These are phyloP conservation scores for Mycena floridula DNA, from an alignment of 768 basidiomycete genomes.

Conservation along the genomic window DNA sequence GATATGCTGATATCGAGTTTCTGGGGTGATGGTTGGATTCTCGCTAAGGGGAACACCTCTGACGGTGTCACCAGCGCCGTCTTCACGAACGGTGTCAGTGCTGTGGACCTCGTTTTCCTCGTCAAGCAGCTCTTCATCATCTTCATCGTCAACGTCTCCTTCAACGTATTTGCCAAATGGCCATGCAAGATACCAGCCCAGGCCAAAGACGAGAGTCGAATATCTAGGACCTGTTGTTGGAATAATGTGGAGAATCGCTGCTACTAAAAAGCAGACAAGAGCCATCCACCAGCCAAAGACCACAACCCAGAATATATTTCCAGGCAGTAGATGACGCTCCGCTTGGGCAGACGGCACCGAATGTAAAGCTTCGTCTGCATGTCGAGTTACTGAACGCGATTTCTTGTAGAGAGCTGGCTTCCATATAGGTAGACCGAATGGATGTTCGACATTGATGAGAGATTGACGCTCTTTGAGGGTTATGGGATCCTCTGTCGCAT, in stretches of 20 bases:
- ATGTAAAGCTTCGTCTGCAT: slow-evolving; percentile 93
- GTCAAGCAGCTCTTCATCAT: slow-evolving; percentile 28
- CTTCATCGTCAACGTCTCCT: slow-evolving; percentile 46
- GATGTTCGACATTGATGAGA: slow-evolving; percentile 97
- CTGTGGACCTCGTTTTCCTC: slow-evolving; percentile 31
- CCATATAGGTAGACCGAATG: slow-evolving; percentile 99
- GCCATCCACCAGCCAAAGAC: slow-evolving; percentile 95
- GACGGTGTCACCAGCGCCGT: slow-evolving; percentile 11
- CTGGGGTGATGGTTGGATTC: slow-evolving; percentile 38
- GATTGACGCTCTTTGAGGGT: slow-evolving; percentile 95
- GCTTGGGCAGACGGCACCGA: slow-evolving; percentile 88
- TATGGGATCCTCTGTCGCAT: slow-evolving; percentile 67
- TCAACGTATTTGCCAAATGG: slow-evolving; percentile 99
- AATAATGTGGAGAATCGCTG: slow-evolving; percentile 61
- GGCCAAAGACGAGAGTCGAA: slow-evolving; percentile 78
- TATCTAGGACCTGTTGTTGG: slow-evolving; percentile 83
- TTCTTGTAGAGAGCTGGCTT: slow-evolving; percentile 99
- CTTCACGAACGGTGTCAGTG: slow-evolving; percentile 27
- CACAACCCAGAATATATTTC: slow-evolving; percentile 89
- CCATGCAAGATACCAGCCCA: slow-evolving; percentile 97
- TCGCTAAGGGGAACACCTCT: slow-evolving; percentile 33
- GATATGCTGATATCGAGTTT: slow-evolving; percentile 25
- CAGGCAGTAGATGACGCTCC: slow-evolving; percentile 87
- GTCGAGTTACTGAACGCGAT: slow-evolving; percentile 89
- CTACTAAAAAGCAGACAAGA: slow-evolving; percentile 58